These are phyloP conservation scores for Marasmius oreades DNA, from an alignment of 1,284 basidiomycete species.

Conservation along the genomic window DNA sequence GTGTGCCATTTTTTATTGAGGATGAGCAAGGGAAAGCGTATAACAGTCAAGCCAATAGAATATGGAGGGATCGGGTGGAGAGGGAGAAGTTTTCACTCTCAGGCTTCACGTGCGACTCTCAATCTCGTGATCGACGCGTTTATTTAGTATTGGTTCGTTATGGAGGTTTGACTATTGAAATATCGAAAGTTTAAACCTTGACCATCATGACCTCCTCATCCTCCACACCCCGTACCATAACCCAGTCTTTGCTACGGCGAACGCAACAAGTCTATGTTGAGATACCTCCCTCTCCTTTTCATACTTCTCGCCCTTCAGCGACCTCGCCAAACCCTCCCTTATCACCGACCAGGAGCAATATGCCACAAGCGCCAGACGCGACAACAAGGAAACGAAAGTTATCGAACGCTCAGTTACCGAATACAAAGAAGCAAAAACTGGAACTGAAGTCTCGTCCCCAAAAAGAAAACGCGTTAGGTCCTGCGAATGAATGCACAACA, in stretches of 20 bases:
- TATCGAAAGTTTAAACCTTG: conserved; percentile 3
- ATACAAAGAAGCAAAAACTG: conserved; percentile 7
- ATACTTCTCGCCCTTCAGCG: conserved; percentile 24
- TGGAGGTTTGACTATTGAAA: conserved; percentile 1
- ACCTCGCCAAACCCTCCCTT: background rate
- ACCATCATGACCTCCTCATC: conserved; percentile 22
- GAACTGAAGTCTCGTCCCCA: background rate
- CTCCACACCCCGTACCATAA: conserved; percentile 21
- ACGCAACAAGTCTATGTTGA: conserved; percentile 54
- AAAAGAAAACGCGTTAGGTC: background rate
- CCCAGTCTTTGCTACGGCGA: conserved; percentile 24
- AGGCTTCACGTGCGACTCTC: conserved; percentile 13
- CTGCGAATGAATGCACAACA: background rate
- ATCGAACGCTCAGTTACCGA: background rate
- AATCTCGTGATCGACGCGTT: conserved; percentile 8
- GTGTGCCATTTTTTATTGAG: conserved; percentile 57
- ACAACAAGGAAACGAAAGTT: conserved; percentile 24
- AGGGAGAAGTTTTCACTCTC: conserved; percentile 9
- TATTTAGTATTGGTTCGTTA: background rate
- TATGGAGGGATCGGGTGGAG: background rate
- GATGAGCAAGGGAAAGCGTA: conserved; percentile 3
- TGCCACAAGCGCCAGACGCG: conserved; percentile 23
- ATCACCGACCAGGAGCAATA: conserved; percentile 20
- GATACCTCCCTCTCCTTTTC: conserved; percentile 47
- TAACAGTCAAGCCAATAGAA: too few species aligned